A percentile compares a stretch with the other conserved stretches of the same genome.
These are phyloP conservation scores for Pichia kluyveri DNA, from an alignment of 805 yeast genomes.

Conservation along the genomic window DNA sequence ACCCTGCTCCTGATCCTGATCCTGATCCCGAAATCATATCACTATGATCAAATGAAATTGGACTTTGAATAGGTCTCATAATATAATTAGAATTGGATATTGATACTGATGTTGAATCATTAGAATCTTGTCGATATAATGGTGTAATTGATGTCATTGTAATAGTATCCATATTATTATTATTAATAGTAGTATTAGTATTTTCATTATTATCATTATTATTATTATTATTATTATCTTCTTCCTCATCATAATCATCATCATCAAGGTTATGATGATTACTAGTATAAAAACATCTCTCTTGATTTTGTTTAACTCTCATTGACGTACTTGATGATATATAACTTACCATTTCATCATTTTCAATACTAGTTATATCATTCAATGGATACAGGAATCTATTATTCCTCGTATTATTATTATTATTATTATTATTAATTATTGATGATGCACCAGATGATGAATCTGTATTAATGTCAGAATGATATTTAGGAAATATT, in stretches of 20 bases:
- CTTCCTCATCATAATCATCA: background rate
- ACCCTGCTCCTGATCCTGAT: no score
- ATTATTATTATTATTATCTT: background rate
- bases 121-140: background rate
- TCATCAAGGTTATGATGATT: background rate
- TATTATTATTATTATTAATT: no score
- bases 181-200: background rate
- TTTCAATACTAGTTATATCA: conserved; percentile 1
- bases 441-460: background rate
- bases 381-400: background rate
- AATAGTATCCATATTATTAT: background rate
- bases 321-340: conserved; percentile 3
- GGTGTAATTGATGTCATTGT: conserved; percentile 1
- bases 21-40: no score
- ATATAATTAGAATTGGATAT: no score
- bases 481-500: background rate
- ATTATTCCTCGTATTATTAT: no score
- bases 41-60: no score
- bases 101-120: no score
- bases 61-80: no score
- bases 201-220: background rate
- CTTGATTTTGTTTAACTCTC: background rate
- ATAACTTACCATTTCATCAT: conserved; percentile 3
- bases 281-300: conserved; percentile 1
- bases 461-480: background rate